Conservation (phyloP, 352 stramenopile genomes). For the Phytophthora kernoviae region DNA sequence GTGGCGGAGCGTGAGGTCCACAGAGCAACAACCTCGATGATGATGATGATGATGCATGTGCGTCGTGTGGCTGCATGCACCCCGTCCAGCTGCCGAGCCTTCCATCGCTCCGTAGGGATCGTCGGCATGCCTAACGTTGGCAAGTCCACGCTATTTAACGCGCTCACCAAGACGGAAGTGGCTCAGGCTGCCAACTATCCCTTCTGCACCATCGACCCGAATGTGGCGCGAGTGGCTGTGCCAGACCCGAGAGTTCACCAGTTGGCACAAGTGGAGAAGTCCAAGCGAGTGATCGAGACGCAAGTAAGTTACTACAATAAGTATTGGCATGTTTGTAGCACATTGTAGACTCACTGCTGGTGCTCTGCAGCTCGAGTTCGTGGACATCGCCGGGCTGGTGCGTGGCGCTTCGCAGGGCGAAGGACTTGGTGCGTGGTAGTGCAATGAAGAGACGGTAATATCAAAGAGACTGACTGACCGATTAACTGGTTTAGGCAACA, state of each 20-base stretch:
- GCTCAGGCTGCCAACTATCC: conserved; percentile 88
- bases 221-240: conserved; percentile 79
- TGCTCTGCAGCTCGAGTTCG: conserved; percentile 76
- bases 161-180: conserved; percentile 85
- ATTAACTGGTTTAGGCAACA: conserved; percentile 60
- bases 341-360: conserved; percentile 4
- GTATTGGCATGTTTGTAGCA: no score
- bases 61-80: conserved; percentile 11
- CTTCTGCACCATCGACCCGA: conserved; percentile 91
- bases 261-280: conserved; percentile 75
- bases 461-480: conserved; percentile 1
- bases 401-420: conserved; percentile 81
- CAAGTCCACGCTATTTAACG: conserved; percentile 91
- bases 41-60: conserved; percentile 25
- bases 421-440: conserved; percentile 54
- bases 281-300: conserved; percentile 75
- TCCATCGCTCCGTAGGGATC: conserved; percentile 87
- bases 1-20: no score
- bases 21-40: no score
- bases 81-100: conserved; percentile 34
- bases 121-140: conserved; percentile 91
- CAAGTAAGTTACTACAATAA: conserved; percentile 35
- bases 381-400: conserved; percentile 88
- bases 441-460: not conserved
- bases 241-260: conserved; percentile 64